Base-by-base conservation (phyloP, 495 filamentous ascomycete species). In the Penicillium manginii region DNA sequence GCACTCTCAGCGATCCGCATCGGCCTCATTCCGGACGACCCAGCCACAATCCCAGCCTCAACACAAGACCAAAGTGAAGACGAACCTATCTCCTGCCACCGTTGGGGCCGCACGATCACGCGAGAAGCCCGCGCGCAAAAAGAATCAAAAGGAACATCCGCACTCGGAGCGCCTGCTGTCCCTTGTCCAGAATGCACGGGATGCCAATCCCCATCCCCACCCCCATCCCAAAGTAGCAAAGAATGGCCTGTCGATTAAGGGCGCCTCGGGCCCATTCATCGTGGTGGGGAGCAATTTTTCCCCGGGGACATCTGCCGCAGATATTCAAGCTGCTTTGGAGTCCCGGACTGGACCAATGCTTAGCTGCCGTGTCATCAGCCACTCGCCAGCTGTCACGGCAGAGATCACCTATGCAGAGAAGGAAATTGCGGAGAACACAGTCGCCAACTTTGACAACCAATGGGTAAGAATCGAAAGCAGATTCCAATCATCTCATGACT, bases 201-300 rank as follows among this genome's bases (percentile, higher is more conserved):
- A 43, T 18, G n/a, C 69, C 5, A 75, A 79, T 47, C 68, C 73
- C 29, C 61, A 76, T 26, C 73, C 76, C 33, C 60, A 81, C 15
- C 35, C 35, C 35, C 12, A 37, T 4, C 4, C 56, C 67, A 15
- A 29, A 29, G 26, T 8, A 7, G 26, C 64, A 19, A 63, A 63
- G 7, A 66, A 59, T 54, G 90, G 88, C 6, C 81, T 98, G 40
- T 85, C 79, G 19, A 97, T 97, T 62, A 83, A 87, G 60, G 94
- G 94, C 19, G 91, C 91, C 2, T 73, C 75, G 10, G 75, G 73
- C 3, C 91, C 92, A 0, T 94, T 86, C 63, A 82, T 87, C n/a
- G 89, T 98, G 12, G 79, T 92, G 51, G 93, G 88, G 1, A 85
- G 87, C 70, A 98, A 98, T 74, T 93, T 98, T 63, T 92, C 92